These are phyloP conservation scores for Tolypocladium tropicale DNA, from an alignment of 2,329 filamentous ascomycete genomes.

Conservation along the genomic window DNA sequence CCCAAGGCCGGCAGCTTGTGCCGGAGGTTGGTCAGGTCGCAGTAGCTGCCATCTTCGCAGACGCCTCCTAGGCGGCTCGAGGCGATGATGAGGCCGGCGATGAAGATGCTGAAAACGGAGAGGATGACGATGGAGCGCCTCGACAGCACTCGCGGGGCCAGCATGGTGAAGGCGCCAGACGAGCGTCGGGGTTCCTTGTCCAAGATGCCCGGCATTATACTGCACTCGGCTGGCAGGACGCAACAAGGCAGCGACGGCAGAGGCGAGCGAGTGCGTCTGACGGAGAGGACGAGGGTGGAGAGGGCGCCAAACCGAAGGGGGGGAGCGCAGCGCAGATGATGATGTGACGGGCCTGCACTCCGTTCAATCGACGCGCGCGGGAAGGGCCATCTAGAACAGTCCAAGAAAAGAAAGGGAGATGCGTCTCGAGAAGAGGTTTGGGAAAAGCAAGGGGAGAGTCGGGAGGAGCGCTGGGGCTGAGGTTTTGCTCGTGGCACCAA, in stretches of 20 bases:
- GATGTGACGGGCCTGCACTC: background rate
- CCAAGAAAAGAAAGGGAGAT: background rate
- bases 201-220: slow-evolving; percentile 2
- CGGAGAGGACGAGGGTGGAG: background rate
- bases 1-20: slow-evolving; percentile 2
- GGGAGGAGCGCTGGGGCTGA: background rate
- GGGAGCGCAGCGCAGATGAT: background rate
- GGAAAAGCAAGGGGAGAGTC: background rate
- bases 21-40: slow-evolving; percentile 6
- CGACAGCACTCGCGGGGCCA: slow-evolving; percentile 15
- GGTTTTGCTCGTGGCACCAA: background rate
- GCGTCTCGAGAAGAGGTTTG: background rate
- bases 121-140: slow-evolving; percentile 17
- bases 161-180: slow-evolving; percentile 5
- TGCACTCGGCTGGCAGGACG: background rate
- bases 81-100: slow-evolving; percentile 21
- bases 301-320: background rate
- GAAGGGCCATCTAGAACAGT: background rate
- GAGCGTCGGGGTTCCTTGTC: slow-evolving; percentile 3
- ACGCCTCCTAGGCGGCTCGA: slow-evolving; percentile 19
- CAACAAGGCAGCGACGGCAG: background rate
- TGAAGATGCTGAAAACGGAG: slow-evolving; percentile 14
- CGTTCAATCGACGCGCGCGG: background rate
- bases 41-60: slow-evolving; percentile 17
- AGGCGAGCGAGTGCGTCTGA: background rate